Evolutionary conservation across 2,329 filamentous ascomycete species (phyloP).

Genomic region (Orbilia ellipsospora): DNA sequence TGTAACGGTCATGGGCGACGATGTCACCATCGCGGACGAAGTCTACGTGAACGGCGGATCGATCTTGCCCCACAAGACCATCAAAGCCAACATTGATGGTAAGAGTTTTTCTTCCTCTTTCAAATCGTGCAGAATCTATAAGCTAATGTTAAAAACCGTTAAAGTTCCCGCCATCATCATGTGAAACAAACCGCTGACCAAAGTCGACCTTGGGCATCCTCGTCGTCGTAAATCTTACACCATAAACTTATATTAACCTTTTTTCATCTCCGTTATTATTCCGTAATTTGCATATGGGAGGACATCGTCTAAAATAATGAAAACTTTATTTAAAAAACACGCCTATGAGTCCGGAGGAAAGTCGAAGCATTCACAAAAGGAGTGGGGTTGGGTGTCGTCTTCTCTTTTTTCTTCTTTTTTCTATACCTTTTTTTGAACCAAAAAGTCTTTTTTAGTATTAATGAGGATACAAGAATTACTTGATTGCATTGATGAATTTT

Average conservation of each 20-base stretch:
- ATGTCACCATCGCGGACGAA: conserved; percentile 97
- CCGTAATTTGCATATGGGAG: conserved; percentile 2
- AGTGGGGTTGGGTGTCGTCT: no score
- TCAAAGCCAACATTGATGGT: conserved; percentile 96
- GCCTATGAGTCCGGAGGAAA: no score
- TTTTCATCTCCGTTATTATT: background rate
- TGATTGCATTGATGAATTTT: no score
- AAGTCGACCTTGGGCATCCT: no score
- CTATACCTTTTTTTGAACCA: no score
- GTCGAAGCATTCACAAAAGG: no score
- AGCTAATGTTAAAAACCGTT: conserved; percentile 10
- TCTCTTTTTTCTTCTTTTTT: no score
- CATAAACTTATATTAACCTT: no score
- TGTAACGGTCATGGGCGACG: conserved; percentile 95
- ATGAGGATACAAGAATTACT: no score
- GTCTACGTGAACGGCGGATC: conserved; percentile 98
- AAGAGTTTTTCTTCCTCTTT: conserved; percentile 60
- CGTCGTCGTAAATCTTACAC: no score
- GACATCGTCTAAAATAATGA: background rate
- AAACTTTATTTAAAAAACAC: no score
- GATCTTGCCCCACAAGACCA: conserved; percentile 96
- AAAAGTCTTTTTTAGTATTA: no score
- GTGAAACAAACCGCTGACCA: background rate
- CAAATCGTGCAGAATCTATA: background rate
- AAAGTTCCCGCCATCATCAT: conserved; percentile 64